These are phyloP conservation scores for Termitomyces sp. DNA, from an alignment of 768 basidiomycete species.

Conservation along the genomic window DNA sequence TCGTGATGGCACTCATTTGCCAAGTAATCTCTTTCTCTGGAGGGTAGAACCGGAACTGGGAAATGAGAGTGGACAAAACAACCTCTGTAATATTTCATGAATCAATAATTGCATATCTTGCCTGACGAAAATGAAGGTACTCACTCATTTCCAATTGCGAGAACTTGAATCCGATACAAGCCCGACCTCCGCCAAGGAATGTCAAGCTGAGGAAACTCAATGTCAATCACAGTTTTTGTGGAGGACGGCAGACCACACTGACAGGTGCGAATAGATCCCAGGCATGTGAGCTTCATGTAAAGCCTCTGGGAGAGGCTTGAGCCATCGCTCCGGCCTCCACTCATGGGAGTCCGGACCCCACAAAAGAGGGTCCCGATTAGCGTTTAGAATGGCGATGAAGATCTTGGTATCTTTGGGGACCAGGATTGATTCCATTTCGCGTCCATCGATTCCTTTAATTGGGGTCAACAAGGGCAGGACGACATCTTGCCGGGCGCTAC, in stretches of 20 bases:
- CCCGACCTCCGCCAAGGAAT: no score
- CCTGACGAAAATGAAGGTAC: conserved; percentile 3
- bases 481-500: not conserved
- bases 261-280: no score
- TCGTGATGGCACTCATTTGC: not conserved
- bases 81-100: conserved; percentile 12
- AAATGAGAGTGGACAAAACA: conserved; percentile 16
- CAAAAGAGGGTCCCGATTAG: conserved; percentile 1
- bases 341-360: not conserved
- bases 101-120: not conserved
- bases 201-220: conserved; percentile 25
- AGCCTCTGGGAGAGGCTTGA: conserved; percentile 29
- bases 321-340: conserved; percentile 21
- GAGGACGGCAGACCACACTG: conserved; percentile 24
- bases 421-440: conserved; percentile 19
- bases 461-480: not conserved
- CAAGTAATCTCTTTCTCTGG: not conserved
- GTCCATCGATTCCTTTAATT: not conserved
- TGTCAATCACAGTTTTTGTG: not conserved
- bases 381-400: not conserved
- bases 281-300: conserved; percentile 26
- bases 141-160: no score
- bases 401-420: conserved; percentile 19
- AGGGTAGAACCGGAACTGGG: not conserved
- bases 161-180: no score